Evolutionary conservation across 2,329 filamentous ascomycete genomes (phyloP).

Genomic region (Fusarium sp.): DNA sequence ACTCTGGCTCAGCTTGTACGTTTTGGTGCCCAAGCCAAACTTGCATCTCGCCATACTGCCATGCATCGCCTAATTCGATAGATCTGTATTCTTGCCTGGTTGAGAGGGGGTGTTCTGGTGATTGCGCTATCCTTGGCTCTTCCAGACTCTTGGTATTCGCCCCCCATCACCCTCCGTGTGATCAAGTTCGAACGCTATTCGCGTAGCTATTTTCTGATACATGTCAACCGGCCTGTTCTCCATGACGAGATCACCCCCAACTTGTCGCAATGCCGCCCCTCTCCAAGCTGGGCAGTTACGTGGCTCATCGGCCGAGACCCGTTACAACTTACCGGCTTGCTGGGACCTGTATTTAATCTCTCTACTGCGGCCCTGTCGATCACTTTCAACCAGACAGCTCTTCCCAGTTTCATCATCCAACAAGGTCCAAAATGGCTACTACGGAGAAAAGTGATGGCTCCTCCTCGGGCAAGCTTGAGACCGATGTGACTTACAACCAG

Average conservation of each 20-base stretch:
- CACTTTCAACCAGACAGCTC: background rate
- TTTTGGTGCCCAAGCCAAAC: background rate
- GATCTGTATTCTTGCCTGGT: background rate
- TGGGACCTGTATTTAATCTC: slow-evolving; percentile 6
- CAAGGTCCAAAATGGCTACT: background rate
- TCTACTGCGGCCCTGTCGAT: background rate
- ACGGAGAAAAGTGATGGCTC: background rate
- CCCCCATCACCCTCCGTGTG: background rate
- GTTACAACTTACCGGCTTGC: background rate
- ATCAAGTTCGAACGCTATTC: background rate
- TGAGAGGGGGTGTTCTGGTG: background rate
- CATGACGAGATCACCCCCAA: slow-evolving; percentile 6
- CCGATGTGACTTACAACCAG: background rate
- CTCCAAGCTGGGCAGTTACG: background rate
- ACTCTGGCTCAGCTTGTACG: background rate
- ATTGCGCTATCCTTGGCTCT: slow-evolving; percentile 9
- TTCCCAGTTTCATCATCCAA: background rate
- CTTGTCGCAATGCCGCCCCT: background rate
- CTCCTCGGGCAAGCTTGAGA: background rate
- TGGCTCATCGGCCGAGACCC: slow-evolving; percentile 17
- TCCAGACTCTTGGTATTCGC: background rate
- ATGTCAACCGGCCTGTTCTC: background rate
- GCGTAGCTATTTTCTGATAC: background rate
- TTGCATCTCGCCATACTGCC: slow-evolving; percentile 1
- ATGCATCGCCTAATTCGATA: slow-evolving; percentile 1